These are phyloP conservation scores for Mycosarcoma mackinlayi DNA, from an alignment of 1,284 basidiomycete species.

Conservation along the genomic window DNA sequence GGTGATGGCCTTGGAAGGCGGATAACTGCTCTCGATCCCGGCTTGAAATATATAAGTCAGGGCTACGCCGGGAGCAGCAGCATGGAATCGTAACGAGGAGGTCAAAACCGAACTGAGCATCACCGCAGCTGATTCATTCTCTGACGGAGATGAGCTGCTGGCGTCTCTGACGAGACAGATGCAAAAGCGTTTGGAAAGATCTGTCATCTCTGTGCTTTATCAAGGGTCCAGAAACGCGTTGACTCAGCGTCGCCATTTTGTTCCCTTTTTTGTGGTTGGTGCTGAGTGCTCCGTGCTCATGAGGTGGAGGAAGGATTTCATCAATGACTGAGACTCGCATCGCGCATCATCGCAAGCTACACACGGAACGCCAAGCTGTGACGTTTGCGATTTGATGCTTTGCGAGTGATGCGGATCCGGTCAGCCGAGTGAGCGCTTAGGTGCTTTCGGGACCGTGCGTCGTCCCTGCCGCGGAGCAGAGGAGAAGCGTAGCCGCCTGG, in stretches of 20 bases:
- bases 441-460: too few species aligned
- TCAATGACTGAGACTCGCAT: slow-evolving; percentile 31
- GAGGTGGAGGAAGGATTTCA: slow-evolving; percentile 21
- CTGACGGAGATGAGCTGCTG: too few species aligned
- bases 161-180: too few species aligned
- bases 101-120: too few species aligned
- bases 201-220: too few species aligned
- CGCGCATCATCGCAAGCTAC: too few species aligned
- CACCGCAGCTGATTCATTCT: neutral
- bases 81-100: too few species aligned
- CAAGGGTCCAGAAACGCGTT: slow-evolving; percentile 1
- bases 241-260: slow-evolving; percentile 18
- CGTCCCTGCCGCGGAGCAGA: too few species aligned
- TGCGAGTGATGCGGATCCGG: neutral
- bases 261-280: neutral
- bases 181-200: too few species aligned
- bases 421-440: neutral
- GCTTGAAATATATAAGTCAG: neutral
- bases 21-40: neutral
- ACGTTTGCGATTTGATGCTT: neutral
- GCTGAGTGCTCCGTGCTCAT: neutral
- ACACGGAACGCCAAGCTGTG: too few species aligned
- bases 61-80: too few species aligned
- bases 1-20: neutral
- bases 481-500: too few species aligned